Conservation (phyloP, 768 basidiomycete species). For the Trametes gibbosa region DNA sequence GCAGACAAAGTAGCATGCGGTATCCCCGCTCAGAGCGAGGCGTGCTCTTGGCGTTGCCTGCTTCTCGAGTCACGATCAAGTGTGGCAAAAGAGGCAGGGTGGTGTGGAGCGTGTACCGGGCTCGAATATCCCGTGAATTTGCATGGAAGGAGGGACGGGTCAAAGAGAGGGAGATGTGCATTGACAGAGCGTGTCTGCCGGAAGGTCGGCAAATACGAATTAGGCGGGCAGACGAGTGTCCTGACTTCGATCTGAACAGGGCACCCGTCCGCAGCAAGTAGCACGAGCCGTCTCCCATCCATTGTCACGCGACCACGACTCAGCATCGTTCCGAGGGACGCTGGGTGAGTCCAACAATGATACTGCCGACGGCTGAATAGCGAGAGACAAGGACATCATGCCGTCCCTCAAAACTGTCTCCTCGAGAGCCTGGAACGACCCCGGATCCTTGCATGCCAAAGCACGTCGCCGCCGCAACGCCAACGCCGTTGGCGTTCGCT, state of each 20-base stretch:
- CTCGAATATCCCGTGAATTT: too few species aligned
- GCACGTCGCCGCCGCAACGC: not conserved
- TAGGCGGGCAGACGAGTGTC: not conserved
- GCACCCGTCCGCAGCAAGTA: not conserved
- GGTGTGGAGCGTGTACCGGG: too few species aligned
- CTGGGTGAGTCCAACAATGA: not conserved
- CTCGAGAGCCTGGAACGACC: not conserved
- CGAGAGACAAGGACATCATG: not conserved
- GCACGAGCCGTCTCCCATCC: not conserved
- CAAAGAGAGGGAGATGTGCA: too few species aligned
- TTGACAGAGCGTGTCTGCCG: not conserved
- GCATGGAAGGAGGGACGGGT: too few species aligned
- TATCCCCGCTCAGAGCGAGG: not conserved
- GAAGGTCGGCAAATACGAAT: not conserved
- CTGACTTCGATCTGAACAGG: not conserved
- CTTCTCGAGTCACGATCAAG: not conserved
- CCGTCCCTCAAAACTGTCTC: not conserved
- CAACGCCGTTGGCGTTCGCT: not conserved
- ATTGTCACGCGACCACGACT: constrained; percentile 4
- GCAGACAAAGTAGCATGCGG: constrained; percentile 1
- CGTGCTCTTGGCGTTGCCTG: not conserved
- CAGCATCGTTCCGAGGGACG: not conserved
- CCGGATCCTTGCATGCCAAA: not conserved
- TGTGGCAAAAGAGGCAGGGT: not conserved
- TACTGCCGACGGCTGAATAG: constrained; percentile 1